Percentiles rank a stretch among this genome's conserved stretches.
phyloP scores from a whole-genome alignment of 78 protist species.

The Speleostelium caveatum region DNA sequence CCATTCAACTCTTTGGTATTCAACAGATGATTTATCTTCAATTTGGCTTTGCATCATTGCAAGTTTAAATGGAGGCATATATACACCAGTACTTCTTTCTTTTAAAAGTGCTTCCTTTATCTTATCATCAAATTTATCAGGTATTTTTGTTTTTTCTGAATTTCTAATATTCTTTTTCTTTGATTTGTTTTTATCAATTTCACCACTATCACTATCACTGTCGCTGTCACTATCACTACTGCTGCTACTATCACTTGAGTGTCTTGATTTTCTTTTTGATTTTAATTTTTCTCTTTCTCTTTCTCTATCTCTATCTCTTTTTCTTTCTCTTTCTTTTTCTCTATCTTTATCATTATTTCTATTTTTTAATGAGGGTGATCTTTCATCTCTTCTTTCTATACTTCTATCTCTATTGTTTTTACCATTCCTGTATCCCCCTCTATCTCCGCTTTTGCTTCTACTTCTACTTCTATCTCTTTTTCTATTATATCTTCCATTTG shows the following conservation, averaged over 20 bases:
- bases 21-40: constrained; percentile 80
- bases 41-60: constrained; percentile 79
- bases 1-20: constrained; percentile 97
- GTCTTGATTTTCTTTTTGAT: not conserved
- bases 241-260: not conserved
- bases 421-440: not conserved
- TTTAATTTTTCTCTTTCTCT: not conserved
- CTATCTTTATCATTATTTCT: not conserved
- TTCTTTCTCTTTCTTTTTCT: not conserved
- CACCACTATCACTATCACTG: not conserved
- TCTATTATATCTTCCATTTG: not conserved
- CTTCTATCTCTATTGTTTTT: not conserved
- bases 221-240: constrained; percentile 7
- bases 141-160: not conserved
- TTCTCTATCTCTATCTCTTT: not conserved
- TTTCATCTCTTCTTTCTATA: not conserved
- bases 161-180: not conserved
- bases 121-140: constrained; percentile 56
- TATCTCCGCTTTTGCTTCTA: not conserved
- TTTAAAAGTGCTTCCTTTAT: constrained; percentile 23
- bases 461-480: not conserved
- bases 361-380: not conserved
- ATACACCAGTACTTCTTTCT: constrained; percentile 79
- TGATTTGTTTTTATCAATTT: not conserved
- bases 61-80: constrained; percentile 87